These are phyloP conservation scores for Cercis canadensis DNA, from an alignment of 306 rosid species.

Conservation along the genomic window DNA sequence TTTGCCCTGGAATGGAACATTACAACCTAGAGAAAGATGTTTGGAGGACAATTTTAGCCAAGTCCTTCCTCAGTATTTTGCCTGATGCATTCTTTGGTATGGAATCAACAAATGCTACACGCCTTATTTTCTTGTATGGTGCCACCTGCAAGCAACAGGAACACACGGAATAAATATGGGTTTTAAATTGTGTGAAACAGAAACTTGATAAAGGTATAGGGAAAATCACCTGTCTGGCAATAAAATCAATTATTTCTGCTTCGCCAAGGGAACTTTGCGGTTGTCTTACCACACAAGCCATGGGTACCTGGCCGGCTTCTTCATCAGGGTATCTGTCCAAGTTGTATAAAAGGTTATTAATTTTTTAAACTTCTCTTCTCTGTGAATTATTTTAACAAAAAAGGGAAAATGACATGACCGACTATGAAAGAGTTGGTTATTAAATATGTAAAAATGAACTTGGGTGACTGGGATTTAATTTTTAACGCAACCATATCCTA, in stretches of 20 bases:
- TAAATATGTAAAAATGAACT: no score
- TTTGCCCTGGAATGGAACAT: no score
- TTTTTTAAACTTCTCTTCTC: no score
- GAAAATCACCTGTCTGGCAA: slow-evolving; percentile 58
- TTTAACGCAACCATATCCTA: no score
- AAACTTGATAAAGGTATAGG: neutral
- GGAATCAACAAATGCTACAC: slow-evolving; percentile 45
- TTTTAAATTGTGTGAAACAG: neutral
- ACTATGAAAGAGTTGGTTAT: no score
- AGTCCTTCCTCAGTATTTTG: slow-evolving; percentile 59
- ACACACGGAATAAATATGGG: no score
- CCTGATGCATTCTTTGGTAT: slow-evolving; percentile 67
- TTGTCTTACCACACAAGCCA: slow-evolving; percentile 64
- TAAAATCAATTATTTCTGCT: slow-evolving; percentile 52
- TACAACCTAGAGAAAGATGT: neutral
- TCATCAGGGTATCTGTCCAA: slow-evolving; percentile 65
- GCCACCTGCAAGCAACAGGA: slow-evolving; percentile 52
- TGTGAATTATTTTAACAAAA: no score
- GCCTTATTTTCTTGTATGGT: slow-evolving; percentile 64
- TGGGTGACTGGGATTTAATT: no score
- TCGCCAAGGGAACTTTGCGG: slow-evolving; percentile 44
- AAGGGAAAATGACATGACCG: no score
- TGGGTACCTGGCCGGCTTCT: slow-evolving; percentile 78
- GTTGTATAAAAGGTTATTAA: neutral
- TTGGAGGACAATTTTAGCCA: slow-evolving; percentile 40